These are phyloP conservation scores for Cochlearia excelsa DNA, from an alignment of 345 rosid species.

Conservation along the genomic window DNA sequence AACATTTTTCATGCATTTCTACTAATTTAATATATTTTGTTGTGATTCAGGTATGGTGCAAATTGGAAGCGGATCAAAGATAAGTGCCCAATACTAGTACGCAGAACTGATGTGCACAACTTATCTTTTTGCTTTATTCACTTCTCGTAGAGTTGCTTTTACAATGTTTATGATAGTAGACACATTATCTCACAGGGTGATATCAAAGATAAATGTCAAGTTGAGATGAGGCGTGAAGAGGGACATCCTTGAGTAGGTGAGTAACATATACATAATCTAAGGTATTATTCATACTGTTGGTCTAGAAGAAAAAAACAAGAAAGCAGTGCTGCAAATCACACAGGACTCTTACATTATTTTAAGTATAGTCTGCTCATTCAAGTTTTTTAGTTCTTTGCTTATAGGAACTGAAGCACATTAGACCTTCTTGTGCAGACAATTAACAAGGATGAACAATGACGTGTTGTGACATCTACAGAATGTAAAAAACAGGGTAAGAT, in stretches of 20 bases:
- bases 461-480: conserved; percentile 11
- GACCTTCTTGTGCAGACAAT: conserved; percentile 11
- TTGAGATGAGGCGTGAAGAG: conserved; percentile 33
- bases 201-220: conserved; percentile 35
- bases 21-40: conserved; percentile 9
- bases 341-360: too few relatives aligned
- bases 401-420: too few relatives aligned
- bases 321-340: too few relatives aligned
- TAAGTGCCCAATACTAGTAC: conserved; percentile 20
- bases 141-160: conserved; percentile 8
- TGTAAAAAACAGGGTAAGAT: conserved; percentile 12
- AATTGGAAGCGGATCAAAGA: conserved; percentile 37
- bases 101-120: conserved; percentile 34
- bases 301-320: too few relatives aligned
- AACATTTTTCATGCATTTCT: conserved; percentile 15
- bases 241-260: conserved; percentile 26
- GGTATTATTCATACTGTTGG: too few relatives aligned
- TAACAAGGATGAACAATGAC: conserved; percentile 1
- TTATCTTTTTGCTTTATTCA: conserved; percentile 16
- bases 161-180: conserved; percentile 12
- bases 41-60: conserved; percentile 35
- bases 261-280: neutral
- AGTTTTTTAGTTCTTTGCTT: too few relatives aligned
- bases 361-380: too few relatives aligned
- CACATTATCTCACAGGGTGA: conserved; percentile 28